phyloP scores from a whole-genome alignment of 2,329 filamentous ascomycete species.

The Teratosphaeria nubilosa region DNA sequence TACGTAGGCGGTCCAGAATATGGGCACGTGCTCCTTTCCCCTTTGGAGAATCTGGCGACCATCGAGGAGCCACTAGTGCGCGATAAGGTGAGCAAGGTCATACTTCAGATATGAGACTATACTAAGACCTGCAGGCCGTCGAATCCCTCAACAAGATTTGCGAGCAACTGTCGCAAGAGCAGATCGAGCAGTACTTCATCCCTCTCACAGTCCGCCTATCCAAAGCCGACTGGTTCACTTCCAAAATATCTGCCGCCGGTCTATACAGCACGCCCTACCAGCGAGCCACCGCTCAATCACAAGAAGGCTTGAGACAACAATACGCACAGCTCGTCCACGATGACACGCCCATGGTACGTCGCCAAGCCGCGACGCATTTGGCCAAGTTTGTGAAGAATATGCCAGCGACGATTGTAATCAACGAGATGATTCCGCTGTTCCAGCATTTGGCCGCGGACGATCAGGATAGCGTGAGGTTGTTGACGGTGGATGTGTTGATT shows the following conservation, averaged over 20 bases:
- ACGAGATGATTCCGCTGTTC: slow-evolving; percentile 98
- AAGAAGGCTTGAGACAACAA: slow-evolving; percentile 84
- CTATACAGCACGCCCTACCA: slow-evolving; percentile 90
- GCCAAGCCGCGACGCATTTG: slow-evolving; percentile 91
- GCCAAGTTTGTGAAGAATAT: slow-evolving; percentile 98
- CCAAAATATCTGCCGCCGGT: slow-evolving; percentile 94
- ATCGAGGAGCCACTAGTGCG: slow-evolving; percentile 97
- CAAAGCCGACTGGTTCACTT: slow-evolving; percentile 99
- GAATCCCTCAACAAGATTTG: slow-evolving; percentile 99
- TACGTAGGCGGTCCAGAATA: slow-evolving; percentile 91
- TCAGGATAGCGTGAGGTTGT: slow-evolving; percentile 89
- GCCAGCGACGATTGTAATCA: slow-evolving; percentile 80
- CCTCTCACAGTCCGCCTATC: slow-evolving; percentile 90
- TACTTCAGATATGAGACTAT: background rate
- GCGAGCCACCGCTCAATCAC: slow-evolving; percentile 76
- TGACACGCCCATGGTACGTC: slow-evolving; percentile 97
- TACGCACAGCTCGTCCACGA: slow-evolving; percentile 92
- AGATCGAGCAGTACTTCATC: slow-evolving; percentile 96
- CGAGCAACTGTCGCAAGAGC: slow-evolving; percentile 75
- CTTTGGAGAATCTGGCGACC: slow-evolving; percentile 92
- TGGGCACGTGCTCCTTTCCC: slow-evolving; percentile 91
- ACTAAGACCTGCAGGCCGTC: slow-evolving; percentile 57
- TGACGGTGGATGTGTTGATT: slow-evolving; percentile 94
- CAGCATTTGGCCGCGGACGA: slow-evolving; percentile 94
- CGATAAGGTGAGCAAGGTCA: slow-evolving; percentile 62